A percentile compares a stretch with the other conserved stretches of the same genome.
Evolutionary conservation across 306 rosid genomes (phyloP).

Genomic region (Fragaria vesca): DNA sequence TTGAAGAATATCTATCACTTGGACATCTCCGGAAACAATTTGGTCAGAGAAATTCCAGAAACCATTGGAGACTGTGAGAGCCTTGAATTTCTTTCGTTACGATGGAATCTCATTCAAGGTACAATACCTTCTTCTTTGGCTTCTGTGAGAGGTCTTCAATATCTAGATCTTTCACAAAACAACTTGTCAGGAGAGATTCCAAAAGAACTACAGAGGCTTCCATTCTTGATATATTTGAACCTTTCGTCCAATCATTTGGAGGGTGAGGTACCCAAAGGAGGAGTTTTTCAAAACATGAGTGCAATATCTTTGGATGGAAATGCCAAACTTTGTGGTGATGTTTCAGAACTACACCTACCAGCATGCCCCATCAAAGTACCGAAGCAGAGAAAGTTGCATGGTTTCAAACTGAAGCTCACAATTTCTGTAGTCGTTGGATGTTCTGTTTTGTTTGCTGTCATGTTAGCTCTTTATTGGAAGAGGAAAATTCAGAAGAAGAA

Average conservation of each 20-base stretch:
- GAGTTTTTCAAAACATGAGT: too few species aligned
- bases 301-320: too few species aligned
- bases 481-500: background rate
- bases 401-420: background rate
- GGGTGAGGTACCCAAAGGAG: too few species aligned
- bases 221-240: too few species aligned
- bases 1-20: conserved; percentile 8
- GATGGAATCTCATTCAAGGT: conserved; percentile 11
- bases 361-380: background rate
- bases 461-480: background rate
- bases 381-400: background rate
- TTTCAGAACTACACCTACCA: too few species aligned
- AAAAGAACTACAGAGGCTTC: too few species aligned
- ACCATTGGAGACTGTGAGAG: conserved; percentile 28
- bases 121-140: conserved; percentile 23
- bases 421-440: too few species aligned
- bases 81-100: conserved; percentile 20
- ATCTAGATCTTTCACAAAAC: too few species aligned
- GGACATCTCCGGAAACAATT: conserved; percentile 30
- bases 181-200: too few species aligned
- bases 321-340: too few species aligned
- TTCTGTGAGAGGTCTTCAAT: too few species aligned
- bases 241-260: too few species aligned
- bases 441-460: background rate
- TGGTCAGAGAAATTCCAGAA: conserved; percentile 33